Evolutionary conservation across 768 basidiomycete genomes (phyloP).

Genomic region (Lenzites betulinus): DNA sequence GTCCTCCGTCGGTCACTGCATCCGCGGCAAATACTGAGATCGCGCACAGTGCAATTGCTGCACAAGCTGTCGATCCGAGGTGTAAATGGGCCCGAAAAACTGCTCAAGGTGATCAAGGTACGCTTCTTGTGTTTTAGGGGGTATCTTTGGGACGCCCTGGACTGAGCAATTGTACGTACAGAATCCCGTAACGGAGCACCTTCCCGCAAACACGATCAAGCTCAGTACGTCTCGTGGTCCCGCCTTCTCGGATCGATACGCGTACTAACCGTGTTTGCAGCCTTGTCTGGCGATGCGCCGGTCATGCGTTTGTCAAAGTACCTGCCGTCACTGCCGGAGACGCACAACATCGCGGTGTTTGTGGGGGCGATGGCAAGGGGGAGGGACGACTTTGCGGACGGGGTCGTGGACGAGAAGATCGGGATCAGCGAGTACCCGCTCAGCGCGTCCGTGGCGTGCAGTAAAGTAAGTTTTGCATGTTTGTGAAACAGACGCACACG

Average conservation of each 20-base stretch:
- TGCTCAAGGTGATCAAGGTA: conserved; percentile 96
- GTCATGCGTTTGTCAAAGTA: conserved; percentile 80
- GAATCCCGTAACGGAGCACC: conserved; percentile 94
- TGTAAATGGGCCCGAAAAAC: conserved; percentile 94
- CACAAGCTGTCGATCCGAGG: conserved; percentile 95
- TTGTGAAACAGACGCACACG: background rate
- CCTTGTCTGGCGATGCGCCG: conserved; percentile 89
- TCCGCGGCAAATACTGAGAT: background rate
- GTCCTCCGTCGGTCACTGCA: conserved; percentile 19
- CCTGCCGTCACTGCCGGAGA: conserved; percentile 81
- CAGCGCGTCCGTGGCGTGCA: conserved; percentile 93
- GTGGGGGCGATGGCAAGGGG: conserved; percentile 99
- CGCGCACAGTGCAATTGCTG: conserved; percentile 81
- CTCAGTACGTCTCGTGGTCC: conserved; percentile 64
- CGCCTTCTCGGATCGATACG: background rate
- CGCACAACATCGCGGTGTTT: conserved; percentile 91
- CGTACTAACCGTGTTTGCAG: conserved; percentile 40
- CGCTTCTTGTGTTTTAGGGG: background rate
- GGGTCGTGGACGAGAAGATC: conserved; percentile 93
- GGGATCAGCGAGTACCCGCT: conserved; percentile 92
- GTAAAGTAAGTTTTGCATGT: conserved; percentile 69
- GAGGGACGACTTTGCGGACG: conserved; percentile 95
- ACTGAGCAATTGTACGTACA: conserved; percentile 32
- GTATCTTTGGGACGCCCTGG: background rate
- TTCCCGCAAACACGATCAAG: conserved; percentile 94